Evolutionary conservation across 1,284 basidiomycete genomes (phyloP), one percentile per base, ranked within the genome.

Genomic region (Stereum hirsutum): DNA sequence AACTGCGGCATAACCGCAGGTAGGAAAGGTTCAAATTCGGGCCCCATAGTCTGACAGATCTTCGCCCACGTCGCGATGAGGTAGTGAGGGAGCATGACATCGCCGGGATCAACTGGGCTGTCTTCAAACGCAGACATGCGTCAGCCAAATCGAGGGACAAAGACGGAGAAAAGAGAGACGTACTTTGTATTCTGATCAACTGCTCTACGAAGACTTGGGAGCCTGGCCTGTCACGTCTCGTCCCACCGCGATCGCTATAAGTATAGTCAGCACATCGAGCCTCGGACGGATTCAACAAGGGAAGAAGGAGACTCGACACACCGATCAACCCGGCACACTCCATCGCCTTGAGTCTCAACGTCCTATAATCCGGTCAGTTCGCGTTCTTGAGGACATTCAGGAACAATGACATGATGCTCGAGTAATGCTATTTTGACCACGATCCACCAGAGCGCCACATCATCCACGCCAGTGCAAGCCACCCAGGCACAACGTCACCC

Each of bases 241-340:
- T 2, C 88, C 88, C 14, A 91, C 87, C 11, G 88, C 87, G 46
- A 89, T 86, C 2, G 85, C 89, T 89, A 49, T 21, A 27, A 4
- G 39, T 20, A 21, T 41, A 28, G 39, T 36, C n/a, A n/a, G n/a
- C n/a, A n/a, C n/a, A n/a, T n/a, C n/a, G n/a, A n/a, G n/a, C n/a
- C n/a, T n/a, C n/a, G n/a, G n/a, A 34, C 27, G 44, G 24, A 17
- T 4, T 26, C 27, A 23, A 20, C 4, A 26, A 5, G 12, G 7
- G 37, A 15, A 26, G n/a, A 39, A 7, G 31, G 24, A 33, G 11
- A 7, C 34, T 46, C 39, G 23, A 55, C 66, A 10, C 43, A 86
- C 85, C 85, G 43, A 89, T 81, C 7, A 90, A 64, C 2, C 84
- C 83, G 0, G 84, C 87, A 57, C 89, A 92, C 54, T 91, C 88